Percentiles rank a stretch among this genome's conserved stretches.
phyloP scores from a whole-genome alignment of 1,139 yeast species.

The Candida tropicalis region DNA sequence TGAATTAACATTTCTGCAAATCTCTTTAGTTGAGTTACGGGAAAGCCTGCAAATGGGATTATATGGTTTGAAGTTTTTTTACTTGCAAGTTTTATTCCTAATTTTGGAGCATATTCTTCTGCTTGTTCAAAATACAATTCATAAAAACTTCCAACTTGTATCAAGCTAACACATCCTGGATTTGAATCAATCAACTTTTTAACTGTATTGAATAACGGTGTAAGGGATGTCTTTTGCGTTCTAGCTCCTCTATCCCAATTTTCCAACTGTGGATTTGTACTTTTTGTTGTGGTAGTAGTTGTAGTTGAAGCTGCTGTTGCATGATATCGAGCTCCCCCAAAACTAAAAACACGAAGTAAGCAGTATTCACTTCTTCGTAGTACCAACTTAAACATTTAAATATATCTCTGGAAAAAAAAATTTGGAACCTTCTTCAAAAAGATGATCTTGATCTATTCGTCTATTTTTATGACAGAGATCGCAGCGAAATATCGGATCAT shows the following conservation, averaged over 20 bases:
- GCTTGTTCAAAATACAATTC: conserved; percentile 92
- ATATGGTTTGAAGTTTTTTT: conserved; percentile 45
- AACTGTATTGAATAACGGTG: conserved; percentile 41
- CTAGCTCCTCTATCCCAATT: conserved; percentile 49
- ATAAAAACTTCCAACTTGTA: conserved; percentile 89
- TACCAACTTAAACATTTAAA: neutral
- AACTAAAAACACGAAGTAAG: neutral
- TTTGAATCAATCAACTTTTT: conserved; percentile 37
- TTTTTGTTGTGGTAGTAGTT: neutral
- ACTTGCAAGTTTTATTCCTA: conserved; percentile 58
- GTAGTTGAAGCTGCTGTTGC: neutral
- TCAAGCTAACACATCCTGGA: conserved; percentile 73
- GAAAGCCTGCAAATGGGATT: conserved; percentile 93
- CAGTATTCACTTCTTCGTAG: neutral
- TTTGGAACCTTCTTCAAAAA: no score
- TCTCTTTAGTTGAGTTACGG: conserved; percentile 67
- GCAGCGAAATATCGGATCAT: no score
- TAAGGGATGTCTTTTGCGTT: conserved; percentile 17
- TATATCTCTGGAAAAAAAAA: no score
- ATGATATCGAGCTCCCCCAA: neutral
- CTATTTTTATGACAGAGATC: no score
- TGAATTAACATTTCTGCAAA: conserved; percentile 75
- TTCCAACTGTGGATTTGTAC: conserved; percentile 3
- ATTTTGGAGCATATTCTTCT: conserved; percentile 63
- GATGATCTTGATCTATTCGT: no score